A percentile compares a stretch with the other conserved stretches of the same genome.
Conservation (phyloP, 1,139 yeast genomes). For the Yamadazyma dushanensis region DNA sequence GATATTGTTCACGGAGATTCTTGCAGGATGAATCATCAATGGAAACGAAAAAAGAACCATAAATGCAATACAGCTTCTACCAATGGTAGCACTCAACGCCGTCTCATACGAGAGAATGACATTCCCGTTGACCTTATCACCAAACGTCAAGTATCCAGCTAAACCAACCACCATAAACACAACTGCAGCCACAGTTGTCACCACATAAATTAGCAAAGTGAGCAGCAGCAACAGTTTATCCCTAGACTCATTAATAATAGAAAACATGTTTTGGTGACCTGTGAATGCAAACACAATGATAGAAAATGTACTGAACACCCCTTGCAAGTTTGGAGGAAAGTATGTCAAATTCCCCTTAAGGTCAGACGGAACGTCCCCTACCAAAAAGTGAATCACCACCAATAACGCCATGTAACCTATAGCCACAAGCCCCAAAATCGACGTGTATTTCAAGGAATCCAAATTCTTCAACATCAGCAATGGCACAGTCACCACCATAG, state of each 20-base stretch:
- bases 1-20: constrained; percentile 81
- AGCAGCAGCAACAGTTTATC: constrained; percentile 55
- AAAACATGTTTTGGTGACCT: constrained; percentile 53
- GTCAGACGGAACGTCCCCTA: constrained; percentile 45
- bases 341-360: constrained; percentile 56
- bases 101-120: constrained; percentile 67
- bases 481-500: constrained; percentile 39
- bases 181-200: constrained; percentile 44
- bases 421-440: constrained; percentile 42
- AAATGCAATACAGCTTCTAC: constrained; percentile 71
- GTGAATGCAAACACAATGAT: constrained; percentile 51
- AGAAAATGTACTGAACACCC: constrained; percentile 61
- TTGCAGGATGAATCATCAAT: constrained; percentile 87
- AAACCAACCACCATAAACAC: constrained; percentile 43
- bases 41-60: constrained; percentile 91
- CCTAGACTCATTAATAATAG: constrained; percentile 50
- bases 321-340: constrained; percentile 58
- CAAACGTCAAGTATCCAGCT: constrained; percentile 47
- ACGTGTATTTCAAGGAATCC: constrained; percentile 47
- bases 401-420: constrained; percentile 39
- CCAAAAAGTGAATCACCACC: constrained; percentile 35
- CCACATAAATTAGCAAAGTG: constrained; percentile 50
- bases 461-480: constrained; percentile 43
- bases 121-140: constrained; percentile 61
- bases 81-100: constrained; percentile 55